Evolutionary conservation across 352 stramenopile species (phyloP).

Genomic region (Globisporangium iwayamae): DNA sequence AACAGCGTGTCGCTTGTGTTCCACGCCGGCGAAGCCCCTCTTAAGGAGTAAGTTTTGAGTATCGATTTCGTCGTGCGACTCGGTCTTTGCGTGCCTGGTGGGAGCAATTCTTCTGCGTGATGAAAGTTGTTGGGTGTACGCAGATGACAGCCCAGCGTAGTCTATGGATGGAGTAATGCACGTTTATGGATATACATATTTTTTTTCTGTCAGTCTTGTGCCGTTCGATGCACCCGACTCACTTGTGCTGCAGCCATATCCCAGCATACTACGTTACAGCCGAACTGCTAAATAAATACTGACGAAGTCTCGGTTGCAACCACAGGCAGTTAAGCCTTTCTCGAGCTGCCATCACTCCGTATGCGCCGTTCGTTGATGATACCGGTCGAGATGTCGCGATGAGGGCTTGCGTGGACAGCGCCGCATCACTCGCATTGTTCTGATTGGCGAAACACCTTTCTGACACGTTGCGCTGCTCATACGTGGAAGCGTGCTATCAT

Average conservation of each 20-base stretch:
- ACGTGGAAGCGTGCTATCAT: not conserved
- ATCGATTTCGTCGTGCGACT: not conserved
- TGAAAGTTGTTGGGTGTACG: not conserved
- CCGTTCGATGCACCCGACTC: too few species aligned
- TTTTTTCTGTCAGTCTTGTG: too few species aligned
- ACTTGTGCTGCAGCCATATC: too few species aligned
- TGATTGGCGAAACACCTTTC: slow-evolving; percentile 7
- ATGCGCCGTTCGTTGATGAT: not conserved
- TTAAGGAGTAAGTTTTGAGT: slow-evolving; percentile 23
- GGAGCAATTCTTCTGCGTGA: not conserved
- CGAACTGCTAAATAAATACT: not conserved
- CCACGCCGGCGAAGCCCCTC: slow-evolving; percentile 52
- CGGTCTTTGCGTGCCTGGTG: not conserved
- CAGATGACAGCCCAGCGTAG: not conserved
- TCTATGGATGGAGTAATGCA: not conserved
- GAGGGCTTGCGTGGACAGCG: not conserved
- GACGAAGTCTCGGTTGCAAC: not conserved
- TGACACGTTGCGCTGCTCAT: not conserved
- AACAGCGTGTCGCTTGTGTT: slow-evolving; percentile 90
- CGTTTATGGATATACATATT: not conserved
- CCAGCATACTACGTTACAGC: too few species aligned
- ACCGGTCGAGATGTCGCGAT: not conserved
- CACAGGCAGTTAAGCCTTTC: not conserved
- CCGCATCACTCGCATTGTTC: not conserved
- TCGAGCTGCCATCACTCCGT: too few species aligned